A percentile compares a stretch with the other conserved stretches of the same genome.
Evolutionary conservation across 1,139 yeast genomes (phyloP).

Genomic region (Debaryomycetaceae sp.): DNA sequence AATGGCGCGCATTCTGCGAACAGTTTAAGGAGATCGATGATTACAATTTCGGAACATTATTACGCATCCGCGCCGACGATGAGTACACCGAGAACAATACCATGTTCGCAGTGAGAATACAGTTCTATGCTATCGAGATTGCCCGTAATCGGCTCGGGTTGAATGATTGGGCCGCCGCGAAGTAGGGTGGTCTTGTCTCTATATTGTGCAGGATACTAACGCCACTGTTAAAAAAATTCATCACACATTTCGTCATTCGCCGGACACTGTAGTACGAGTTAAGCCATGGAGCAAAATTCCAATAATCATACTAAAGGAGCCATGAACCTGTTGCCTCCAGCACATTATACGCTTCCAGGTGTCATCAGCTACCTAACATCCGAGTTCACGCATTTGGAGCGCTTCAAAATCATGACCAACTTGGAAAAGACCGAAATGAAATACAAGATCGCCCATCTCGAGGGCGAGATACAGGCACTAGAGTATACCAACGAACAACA

Average conservation of each 20-base stretch:
- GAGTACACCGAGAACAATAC: conserved; percentile 83
- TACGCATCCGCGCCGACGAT: conserved; percentile 56
- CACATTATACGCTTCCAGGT: conserved; percentile 48
- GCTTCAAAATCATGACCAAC: conserved; percentile 45
- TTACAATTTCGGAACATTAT: conserved; percentile 88
- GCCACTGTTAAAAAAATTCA: too few relatives aligned
- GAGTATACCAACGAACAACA: conserved; percentile 28
- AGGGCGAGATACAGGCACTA: conserved; percentile 42
- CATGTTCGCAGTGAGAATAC: conserved; percentile 84
- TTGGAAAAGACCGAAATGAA: conserved; percentile 49
- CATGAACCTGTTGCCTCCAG: conserved; percentile 6
- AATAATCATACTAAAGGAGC: conserved; percentile 4
- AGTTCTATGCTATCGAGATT: conserved; percentile 90
- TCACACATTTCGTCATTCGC: too few relatives aligned
- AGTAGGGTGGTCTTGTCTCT: too few relatives aligned
- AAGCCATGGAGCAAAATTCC: background rate
- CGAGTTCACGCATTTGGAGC: conserved; percentile 49
- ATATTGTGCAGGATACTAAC: too few relatives aligned
- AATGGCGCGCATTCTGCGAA: conserved; percentile 86
- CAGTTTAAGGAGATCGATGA: conserved; percentile 78
- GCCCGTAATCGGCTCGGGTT: conserved; percentile 85
- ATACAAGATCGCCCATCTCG: conserved; percentile 40
- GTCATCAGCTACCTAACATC: conserved; percentile 53
- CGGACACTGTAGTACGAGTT: background rate
- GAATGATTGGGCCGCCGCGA: conserved; percentile 74